phyloP scores from a whole-genome alignment of 768 basidiomycete genomes.

The Lactarius indigo region DNA sequence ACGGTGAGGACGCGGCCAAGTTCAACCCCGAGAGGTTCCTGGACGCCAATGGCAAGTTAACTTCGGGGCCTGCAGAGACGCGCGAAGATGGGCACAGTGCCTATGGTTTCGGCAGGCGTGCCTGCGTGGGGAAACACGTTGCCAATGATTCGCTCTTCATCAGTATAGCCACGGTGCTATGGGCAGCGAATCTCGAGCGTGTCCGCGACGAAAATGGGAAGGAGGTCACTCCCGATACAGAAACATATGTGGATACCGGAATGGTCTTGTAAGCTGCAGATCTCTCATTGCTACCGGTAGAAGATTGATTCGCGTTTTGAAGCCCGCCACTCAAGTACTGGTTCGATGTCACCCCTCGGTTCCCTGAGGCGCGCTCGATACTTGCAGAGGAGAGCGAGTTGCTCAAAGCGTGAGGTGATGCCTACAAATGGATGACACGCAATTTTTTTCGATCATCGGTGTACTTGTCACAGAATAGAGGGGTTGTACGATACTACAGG shows the following conservation, averaged over 20 bases:
- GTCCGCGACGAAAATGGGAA: constrained; percentile 3
- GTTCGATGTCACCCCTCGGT: constrained; percentile 7
- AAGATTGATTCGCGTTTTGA: background rate
- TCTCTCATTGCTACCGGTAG: background rate
- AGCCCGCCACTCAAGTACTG: constrained; percentile 1
- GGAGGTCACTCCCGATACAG: constrained; percentile 3
- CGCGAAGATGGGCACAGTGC: constrained; percentile 17
- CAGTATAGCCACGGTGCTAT: constrained; percentile 23
- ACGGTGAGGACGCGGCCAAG: constrained; percentile 18
- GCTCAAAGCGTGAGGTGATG: background rate
- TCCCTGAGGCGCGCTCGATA: constrained; percentile 7
- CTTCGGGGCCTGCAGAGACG: constrained; percentile 10
- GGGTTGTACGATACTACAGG: background rate
- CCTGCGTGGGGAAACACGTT: constrained; percentile 23
- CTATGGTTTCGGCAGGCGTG: constrained; percentile 19
- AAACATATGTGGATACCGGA: constrained; percentile 9
- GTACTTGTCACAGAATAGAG: too few species aligned
- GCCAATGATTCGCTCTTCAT: constrained; percentile 26
- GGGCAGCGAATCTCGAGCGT: constrained; percentile 21
- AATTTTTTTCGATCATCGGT: too few species aligned
- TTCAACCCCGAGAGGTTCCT: constrained; percentile 27
- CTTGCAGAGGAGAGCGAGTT: constrained; percentile 10
- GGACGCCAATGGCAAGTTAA: constrained; percentile 8
- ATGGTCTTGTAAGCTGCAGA: constrained; percentile 17
- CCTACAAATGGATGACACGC: background rate